phyloP scores from a whole-genome alignment of 305 asterid species.

The Fraxinus nigra region DNA sequence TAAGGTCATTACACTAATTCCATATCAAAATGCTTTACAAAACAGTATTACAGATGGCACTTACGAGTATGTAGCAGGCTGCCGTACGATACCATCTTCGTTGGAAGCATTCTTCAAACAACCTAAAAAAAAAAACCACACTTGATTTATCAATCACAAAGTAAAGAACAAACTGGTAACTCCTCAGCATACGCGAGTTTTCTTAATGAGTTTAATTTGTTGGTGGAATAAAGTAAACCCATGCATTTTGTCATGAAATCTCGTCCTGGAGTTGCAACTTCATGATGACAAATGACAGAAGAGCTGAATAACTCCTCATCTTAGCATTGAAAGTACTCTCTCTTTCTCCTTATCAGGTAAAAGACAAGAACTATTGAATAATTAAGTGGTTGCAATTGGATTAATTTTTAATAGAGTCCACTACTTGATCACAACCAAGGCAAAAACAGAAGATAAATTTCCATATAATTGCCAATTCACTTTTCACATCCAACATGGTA shows the following conservation, averaged over 20 bases:
- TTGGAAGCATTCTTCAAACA: constrained; percentile 74
- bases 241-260: background rate
- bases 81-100: constrained; percentile 74
- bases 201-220: constrained; percentile 3
- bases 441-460: background rate
- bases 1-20: constrained; percentile 1
- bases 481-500: background rate
- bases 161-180: constrained; percentile 5
- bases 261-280: background rate
- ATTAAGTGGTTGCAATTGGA: background rate
- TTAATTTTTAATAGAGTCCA: background rate
- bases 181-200: background rate
- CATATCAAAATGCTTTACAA: background rate
- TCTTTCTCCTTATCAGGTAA: background rate
- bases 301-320: constrained; percentile 17
- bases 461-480: background rate
- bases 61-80: constrained; percentile 69
- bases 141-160: constrained; percentile 21
- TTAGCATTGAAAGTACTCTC: constrained; percentile 10
- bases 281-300: constrained; percentile 8
- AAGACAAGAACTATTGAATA: background rate
- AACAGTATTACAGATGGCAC: constrained; percentile 23
- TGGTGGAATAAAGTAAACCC: constrained; percentile 17
- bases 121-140: constrained; percentile 34
- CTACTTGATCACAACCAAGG: background rate